Conservation (phyloP, 148 eudicot species). For the Nyssa sinensis region DNA sequence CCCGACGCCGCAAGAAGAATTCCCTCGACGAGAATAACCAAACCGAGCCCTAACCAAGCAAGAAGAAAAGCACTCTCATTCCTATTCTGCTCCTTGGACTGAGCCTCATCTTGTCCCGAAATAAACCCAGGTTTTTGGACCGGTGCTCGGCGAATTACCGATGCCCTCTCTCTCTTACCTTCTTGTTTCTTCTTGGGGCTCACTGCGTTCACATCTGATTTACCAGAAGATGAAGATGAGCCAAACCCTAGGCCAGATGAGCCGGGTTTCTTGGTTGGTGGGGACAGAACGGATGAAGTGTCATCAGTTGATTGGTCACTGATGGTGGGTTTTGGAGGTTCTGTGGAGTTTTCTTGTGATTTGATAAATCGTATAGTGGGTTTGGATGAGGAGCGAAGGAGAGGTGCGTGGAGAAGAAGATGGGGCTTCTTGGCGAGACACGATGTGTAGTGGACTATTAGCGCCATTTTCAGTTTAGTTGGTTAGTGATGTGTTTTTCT, state of each 20-base stretch:
- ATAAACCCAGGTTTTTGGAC: slow-evolving; percentile 56
- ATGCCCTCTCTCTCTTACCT: slow-evolving; percentile 46
- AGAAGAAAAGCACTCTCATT: slow-evolving; percentile 69
- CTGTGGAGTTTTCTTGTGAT: slow-evolving; percentile 37
- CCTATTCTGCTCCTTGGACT: slow-evolving; percentile 31
- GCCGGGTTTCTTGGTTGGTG: no score
- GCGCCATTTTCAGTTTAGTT: slow-evolving; percentile 50
- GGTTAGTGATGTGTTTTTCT: not conserved
- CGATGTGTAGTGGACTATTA: slow-evolving; percentile 40
- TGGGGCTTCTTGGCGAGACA: slow-evolving; percentile 32
- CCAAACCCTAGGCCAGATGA: slow-evolving; percentile 58
- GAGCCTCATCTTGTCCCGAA: slow-evolving; percentile 27
- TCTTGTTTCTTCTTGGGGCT: slow-evolving; percentile 38
- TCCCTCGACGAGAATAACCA: slow-evolving; percentile 61
- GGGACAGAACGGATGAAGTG: slow-evolving; percentile 20
- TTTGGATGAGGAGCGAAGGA: slow-evolving; percentile 14
- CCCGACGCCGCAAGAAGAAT: slow-evolving; percentile 81
- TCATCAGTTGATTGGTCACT: slow-evolving; percentile 20
- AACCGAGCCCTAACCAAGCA: slow-evolving; percentile 77
- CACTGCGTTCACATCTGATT: slow-evolving; percentile 15
- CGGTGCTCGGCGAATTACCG: slow-evolving; percentile 59
- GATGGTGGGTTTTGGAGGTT: slow-evolving; percentile 31
- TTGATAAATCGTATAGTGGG: slow-evolving; percentile 23
- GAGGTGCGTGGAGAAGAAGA: slow-evolving; percentile 22
- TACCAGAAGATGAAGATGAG: slow-evolving; percentile 25